Conservation (phyloP, 2,329 filamentous ascomycete genomes). For the Penicillium corylophilum region DNA sequence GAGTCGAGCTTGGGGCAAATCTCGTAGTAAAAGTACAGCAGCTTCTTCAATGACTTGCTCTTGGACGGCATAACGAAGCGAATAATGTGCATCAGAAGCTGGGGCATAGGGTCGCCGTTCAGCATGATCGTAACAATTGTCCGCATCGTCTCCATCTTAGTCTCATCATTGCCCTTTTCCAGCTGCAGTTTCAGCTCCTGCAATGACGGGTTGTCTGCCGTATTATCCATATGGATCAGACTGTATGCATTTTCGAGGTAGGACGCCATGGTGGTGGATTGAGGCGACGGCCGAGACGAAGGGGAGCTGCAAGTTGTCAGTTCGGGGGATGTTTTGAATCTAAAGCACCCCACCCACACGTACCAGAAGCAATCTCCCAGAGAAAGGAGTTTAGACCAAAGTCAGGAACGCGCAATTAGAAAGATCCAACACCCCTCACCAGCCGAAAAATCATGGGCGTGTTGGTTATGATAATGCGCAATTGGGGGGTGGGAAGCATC, state of each 20-base stretch:
- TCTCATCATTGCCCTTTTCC: slow-evolving; percentile 90
- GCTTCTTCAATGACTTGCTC: slow-evolving; percentile 93
- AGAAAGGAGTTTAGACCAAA: slow-evolving; percentile 19
- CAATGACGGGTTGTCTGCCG: slow-evolving; percentile 83
- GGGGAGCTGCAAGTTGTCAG: slow-evolving; percentile 37
- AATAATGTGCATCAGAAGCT: slow-evolving; percentile 98
- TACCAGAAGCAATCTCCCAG: slow-evolving; percentile 31
- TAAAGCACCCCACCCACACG: slow-evolving; percentile 17
- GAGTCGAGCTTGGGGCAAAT: slow-evolving; percentile 95
- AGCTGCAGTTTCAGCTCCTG: slow-evolving; percentile 90
- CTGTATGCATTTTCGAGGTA: slow-evolving; percentile 96
- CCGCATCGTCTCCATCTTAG: slow-evolving; percentile 94
- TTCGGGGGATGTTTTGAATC: slow-evolving; percentile 33
- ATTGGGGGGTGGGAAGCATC: slow-evolving; percentile 33
- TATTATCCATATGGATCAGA: slow-evolving; percentile 96
- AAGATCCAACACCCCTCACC: slow-evolving; percentile 37
- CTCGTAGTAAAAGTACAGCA: slow-evolving; percentile 99
- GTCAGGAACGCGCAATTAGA: slow-evolving; percentile 27
- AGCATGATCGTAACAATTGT: slow-evolving; percentile 95
- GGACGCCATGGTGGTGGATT: slow-evolving; percentile 71
- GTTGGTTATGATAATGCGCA: slow-evolving; percentile 28
- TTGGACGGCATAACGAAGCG: slow-evolving; percentile 99
- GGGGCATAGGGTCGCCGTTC: slow-evolving; percentile 93
- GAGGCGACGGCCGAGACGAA: slow-evolving; percentile 27
- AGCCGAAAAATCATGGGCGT: slow-evolving; percentile 37